Evolutionary conservation across 2,329 filamentous ascomycete genomes (phyloP), one percentile per base, ranked within the genome.

Genomic region (Alternaria sp.): DNA sequence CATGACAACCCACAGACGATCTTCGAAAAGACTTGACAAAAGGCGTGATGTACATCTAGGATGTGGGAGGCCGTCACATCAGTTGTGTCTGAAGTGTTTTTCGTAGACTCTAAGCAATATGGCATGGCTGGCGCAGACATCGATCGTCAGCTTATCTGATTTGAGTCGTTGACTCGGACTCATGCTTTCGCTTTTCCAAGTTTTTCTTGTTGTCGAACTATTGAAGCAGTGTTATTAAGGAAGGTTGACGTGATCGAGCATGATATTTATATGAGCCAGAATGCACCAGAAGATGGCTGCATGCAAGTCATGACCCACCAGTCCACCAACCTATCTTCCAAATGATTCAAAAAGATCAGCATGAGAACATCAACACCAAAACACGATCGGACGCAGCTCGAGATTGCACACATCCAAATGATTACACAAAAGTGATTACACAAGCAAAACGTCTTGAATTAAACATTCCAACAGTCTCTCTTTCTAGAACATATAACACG

Each of bases 391-490:
- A 17, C 0, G n/a, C 8, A 40, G 1, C 1, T 40, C 9, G 17
- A 5, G 1, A 0, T 12, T 5, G 5, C 9, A 19, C 30, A 15
- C 6, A 10, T 12, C 1, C 6, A 19, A 17, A 13, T 9, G 40
- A 7, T 8, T 44, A 44, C 12, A 44, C 23, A 0, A 10, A 19
- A 17, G 17, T 9, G 40, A 7, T 8, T 44, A 44, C 12, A 44
- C 23, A 58, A 30, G 43, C 32, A 59, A 46, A 53, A 28, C 21
- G 21, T 53, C 47, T 44, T 28, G 28, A 54, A 55, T 55, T 59
- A 59, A 53, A 47, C 49, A 53, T 36, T 46, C 21, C n/a, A 44
- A 46, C 45, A 26, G 30, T 19, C n/a, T 40, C 19, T 40, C 23
- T 25, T 15, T 46, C 55, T 50, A 36, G n/a, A 40, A 46, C 28